phyloP scores from a whole-genome alignment of 495 filamentous ascomycete genomes.

The Aspergillus wentii region DNA sequence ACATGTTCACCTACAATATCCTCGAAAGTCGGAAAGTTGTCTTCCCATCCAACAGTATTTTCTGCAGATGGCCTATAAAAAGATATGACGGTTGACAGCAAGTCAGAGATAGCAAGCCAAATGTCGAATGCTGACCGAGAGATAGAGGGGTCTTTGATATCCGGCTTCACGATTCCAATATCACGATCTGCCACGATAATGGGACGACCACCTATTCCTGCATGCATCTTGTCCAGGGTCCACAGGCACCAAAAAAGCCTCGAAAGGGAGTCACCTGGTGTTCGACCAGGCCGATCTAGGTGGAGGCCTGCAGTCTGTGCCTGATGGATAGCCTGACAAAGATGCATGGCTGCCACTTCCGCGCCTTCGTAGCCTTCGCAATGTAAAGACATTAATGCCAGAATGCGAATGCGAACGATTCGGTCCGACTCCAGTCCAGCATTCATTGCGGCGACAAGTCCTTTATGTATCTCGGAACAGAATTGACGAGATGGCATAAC shows the following conservation, averaged over 20 bases:
- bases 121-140: conserved; percentile 39
- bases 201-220: conserved; percentile 59
- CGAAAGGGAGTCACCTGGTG: conserved; percentile 33
- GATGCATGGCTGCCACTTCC: conserved; percentile 40
- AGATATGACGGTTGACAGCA: conserved; percentile 61
- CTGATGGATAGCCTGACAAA: conserved; percentile 50
- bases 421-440: conserved; percentile 37
- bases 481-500: conserved; percentile 24
- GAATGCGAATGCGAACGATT: conserved; percentile 38
- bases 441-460: conserved; percentile 33
- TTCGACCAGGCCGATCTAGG: conserved; percentile 36
- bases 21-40: conserved; percentile 62
- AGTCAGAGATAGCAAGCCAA: conserved; percentile 47
- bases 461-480: conserved; percentile 34
- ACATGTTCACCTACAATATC: conserved; percentile 54
- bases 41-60: conserved; percentile 45
- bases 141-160: background rate
- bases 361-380: conserved; percentile 41
- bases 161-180: conserved; percentile 38
- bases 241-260: conserved; percentile 63
- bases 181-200: conserved; percentile 63
- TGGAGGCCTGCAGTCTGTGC: conserved; percentile 65
- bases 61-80: conserved; percentile 56
- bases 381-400: conserved; percentile 43
- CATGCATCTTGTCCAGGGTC: conserved; percentile 61